phyloP scores from a whole-genome alignment of 495 filamentous ascomycete species.

The Daldinia caldariorum region DNA sequence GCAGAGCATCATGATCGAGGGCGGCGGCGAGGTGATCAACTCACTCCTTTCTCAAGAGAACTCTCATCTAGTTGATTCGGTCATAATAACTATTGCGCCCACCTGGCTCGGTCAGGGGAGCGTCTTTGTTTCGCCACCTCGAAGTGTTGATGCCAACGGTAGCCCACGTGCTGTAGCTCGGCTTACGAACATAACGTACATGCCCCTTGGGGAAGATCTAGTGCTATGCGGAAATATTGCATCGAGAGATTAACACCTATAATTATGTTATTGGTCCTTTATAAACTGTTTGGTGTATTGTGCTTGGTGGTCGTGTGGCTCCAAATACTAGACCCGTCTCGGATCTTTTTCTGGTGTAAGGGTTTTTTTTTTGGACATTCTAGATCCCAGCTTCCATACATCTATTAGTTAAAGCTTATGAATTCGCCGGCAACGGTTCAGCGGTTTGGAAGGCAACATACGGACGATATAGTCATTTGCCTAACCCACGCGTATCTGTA shows the following conservation, averaged over 20 bases:
- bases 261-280: neutral
- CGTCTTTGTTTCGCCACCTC: conserved; percentile 73
- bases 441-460: neutral
- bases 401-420: neutral
- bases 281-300: neutral
- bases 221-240: conserved; percentile 74
- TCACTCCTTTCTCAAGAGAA: conserved; percentile 71
- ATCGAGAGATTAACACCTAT: neutral
- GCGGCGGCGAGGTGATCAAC: conserved; percentile 81
- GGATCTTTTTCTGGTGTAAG: neutral
- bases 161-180: conserved; percentile 66
- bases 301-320: neutral
- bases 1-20: conserved; percentile 87
- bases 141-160: conserved; percentile 59
- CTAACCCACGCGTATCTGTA: neutral
- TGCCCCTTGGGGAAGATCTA: conserved; percentile 78
- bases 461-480: neutral
- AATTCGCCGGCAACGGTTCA: neutral
- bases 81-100: conserved; percentile 86
- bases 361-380: neutral
- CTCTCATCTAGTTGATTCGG: conserved; percentile 70
- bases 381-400: neutral
- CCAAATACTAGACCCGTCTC: neutral
- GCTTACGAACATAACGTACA: conserved; percentile 75
- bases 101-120: conserved; percentile 83